Conservation (phyloP, 225 moss, liverwort and hornwort genomes). For the Marchantia polymorpha region DNA sequence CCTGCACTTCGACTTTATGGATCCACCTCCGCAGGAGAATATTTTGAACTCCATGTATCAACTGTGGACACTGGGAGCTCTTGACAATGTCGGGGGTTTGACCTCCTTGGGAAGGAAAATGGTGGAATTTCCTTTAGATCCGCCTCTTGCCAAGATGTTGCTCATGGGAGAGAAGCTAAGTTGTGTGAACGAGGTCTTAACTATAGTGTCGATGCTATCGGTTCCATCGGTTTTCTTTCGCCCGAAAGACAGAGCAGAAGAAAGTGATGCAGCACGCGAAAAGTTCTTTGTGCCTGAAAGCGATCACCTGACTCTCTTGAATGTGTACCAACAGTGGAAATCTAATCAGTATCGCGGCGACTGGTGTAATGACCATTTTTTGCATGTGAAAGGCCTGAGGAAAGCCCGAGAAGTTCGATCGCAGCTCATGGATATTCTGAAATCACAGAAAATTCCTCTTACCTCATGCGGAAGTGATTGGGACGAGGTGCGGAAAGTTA, state of each 20-base stretch:
- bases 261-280: constrained; percentile 93
- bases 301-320: constrained; percentile 91
- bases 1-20: constrained; percentile 96
- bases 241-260: constrained; percentile 95
- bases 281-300: constrained; percentile 98
- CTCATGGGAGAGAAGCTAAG: constrained; percentile 81
- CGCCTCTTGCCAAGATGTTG: constrained; percentile 95
- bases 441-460: constrained; percentile 78
- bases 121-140: constrained; percentile 98
- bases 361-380: constrained; percentile 95
- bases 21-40: constrained; percentile 97
- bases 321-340: constrained; percentile 98
- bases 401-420: constrained; percentile 96
- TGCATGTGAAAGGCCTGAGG: constrained; percentile 95
- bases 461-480: constrained; percentile 83
- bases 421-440: constrained; percentile 92
- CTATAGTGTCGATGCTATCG: constrained; percentile 97
- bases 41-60: constrained; percentile 99
- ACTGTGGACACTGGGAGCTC: constrained; percentile 90
- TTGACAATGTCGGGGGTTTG: constrained; percentile 92
- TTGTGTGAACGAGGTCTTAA: constrained; percentile 87
- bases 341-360: constrained; percentile 86
- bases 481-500: constrained; percentile 90
- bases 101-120: constrained; percentile 92
- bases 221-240: constrained; percentile 96